Percentiles rank a stretch among this genome's conserved stretches.
These are phyloP conservation scores for Lolium rigidum DNA, from an alignment of 176 grass and related monocot genomes.

Conservation along the genomic window DNA sequence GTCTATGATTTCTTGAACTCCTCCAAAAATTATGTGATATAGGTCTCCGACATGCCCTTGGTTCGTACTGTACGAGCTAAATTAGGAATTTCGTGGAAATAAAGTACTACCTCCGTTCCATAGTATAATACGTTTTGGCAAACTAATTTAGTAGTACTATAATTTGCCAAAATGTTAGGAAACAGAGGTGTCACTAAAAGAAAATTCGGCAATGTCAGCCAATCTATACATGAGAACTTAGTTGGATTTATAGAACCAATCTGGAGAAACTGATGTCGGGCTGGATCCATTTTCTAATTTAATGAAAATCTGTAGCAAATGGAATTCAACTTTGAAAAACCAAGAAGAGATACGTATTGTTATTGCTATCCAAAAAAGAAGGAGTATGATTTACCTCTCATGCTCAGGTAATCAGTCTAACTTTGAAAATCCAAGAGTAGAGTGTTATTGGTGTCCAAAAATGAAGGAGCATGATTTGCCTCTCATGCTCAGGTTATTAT, in stretches of 20 bases:
- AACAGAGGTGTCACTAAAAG: too few relatives aligned
- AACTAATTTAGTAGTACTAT: too few relatives aligned
- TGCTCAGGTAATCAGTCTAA: not conserved
- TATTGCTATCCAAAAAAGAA: not conserved
- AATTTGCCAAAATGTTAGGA: too few relatives aligned
- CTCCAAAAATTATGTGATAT: not conserved
- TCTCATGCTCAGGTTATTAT: too few relatives aligned
- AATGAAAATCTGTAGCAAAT: not conserved
- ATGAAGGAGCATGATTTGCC: too few relatives aligned
- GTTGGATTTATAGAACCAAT: too few relatives aligned
- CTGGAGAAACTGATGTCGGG: too few relatives aligned
- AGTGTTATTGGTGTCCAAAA: too few relatives aligned
- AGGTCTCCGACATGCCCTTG: not conserved
- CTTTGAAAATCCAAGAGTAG: too few relatives aligned
- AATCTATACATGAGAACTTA: not conserved
- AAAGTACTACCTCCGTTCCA: too few relatives aligned
- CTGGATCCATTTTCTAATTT: not conserved
- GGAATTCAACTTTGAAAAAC: not conserved
- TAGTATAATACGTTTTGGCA: too few relatives aligned
- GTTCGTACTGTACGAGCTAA: too few relatives aligned
- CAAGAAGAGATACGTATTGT: not conserved
- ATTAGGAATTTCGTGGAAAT: not conserved
- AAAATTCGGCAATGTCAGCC: not conserved
- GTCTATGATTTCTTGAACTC: not conserved
- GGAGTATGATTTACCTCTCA: not conserved